Evolutionary conservation across 2,329 filamentous ascomycete genomes (phyloP), one percentile per base, ranked within the genome.

Genomic region (Lithohypha guttulata): DNA sequence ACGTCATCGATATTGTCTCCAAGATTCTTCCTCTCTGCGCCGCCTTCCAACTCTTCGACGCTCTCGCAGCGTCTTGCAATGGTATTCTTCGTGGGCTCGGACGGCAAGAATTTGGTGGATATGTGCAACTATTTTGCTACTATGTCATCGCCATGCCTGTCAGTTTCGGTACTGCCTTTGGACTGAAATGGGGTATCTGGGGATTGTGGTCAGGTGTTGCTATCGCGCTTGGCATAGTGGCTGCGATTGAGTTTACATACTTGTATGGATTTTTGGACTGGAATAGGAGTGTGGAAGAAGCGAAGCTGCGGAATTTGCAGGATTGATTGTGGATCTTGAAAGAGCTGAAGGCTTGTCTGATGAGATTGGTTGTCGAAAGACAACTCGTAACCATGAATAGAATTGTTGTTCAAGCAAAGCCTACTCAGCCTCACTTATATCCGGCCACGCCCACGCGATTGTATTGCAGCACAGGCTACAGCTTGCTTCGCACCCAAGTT

Each of bases 11-110:
- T 14, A 64, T 85, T 22, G 80, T 84, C 14, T 73, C 83, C 1
- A 59, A 62, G 2, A 75, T 85, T 2, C 69, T 95, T 23, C 87
- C 86, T 0, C 63, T 95, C 2, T 84, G 84, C 44, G 86, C 87
- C 0, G 72, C 84, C 1, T 93, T 95, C 69, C 87, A 96, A 58
- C 71, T 94, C 17, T 87, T 93, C 52, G 89, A 98, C 59, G 78
- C 82, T 1, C 59, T 93, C 13, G 77, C 83, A 0, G 75, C 82
- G 2, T 80, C 80, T 26, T 85, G 83, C 42, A 87, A 91, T 53
- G 89, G 87, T 19, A 70, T 95, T 26, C 70, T 96, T 19, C 74
- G 91, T 28, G 89, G 89, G 9, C 73, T 96, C 11, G 91, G 91
- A 2, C 76, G 83, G 42, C 89, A 96, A 60, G 79, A 85, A 47